A percentile compares a stretch with the other conserved stretches of the same genome.
phyloP scores from a whole-genome alignment of 176 grass and related monocot species.

The Triticum timopheevii region DNA sequence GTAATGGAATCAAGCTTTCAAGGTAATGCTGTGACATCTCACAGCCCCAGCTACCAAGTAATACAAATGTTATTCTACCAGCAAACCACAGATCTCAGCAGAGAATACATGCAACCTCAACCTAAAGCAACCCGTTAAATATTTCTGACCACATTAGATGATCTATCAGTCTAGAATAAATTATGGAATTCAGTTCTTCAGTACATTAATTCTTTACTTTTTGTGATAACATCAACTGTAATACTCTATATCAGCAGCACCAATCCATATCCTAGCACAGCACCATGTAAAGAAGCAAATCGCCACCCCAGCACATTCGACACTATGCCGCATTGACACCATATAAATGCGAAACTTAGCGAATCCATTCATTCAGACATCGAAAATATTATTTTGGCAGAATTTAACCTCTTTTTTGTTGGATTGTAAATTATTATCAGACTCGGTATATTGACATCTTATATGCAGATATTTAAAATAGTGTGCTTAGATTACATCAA shows the following conservation, averaged over 20 bases:
- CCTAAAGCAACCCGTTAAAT: background rate
- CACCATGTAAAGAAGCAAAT: background rate
- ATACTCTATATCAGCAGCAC: background rate
- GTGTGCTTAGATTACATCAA: background rate
- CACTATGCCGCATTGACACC: background rate
- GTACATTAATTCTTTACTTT: no score
- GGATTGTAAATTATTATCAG: background rate
- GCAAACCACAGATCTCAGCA: background rate
- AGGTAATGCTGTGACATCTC: background rate
- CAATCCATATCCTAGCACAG: conserved; percentile 1
- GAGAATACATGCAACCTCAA: background rate
- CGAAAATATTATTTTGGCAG: background rate
- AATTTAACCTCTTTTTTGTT: background rate
- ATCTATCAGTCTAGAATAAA: background rate
- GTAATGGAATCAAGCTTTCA: background rate
- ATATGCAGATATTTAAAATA: background rate
- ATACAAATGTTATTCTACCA: background rate
- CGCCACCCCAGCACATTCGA: background rate
- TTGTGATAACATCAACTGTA: background rate
- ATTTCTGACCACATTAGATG: background rate
- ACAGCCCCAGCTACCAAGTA: background rate
- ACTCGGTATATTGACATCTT: background rate
- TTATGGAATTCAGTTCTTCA: background rate
- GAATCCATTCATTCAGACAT: conserved; percentile 1
- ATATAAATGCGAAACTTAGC: background rate